Conservation (phyloP, 257 asterid species). For the Capsicum baccatum region DNA sequence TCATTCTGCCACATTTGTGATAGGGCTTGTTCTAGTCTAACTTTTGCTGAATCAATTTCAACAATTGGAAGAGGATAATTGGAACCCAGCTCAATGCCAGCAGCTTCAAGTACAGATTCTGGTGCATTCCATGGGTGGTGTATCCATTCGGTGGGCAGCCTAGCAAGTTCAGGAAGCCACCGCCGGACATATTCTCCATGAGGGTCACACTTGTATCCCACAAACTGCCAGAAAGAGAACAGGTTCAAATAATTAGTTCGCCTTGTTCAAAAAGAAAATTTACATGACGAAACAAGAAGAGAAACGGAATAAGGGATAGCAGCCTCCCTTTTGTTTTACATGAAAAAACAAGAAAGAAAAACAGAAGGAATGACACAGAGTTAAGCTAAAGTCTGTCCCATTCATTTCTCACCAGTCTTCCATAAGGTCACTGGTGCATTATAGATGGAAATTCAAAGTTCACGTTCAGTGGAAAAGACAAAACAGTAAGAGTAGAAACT, state of each 20-base stretch:
- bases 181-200: slow-evolving; percentile 92
- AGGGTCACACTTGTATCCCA: slow-evolving; percentile 88
- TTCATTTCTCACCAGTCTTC: not conserved
- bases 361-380: not conserved
- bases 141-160: slow-evolving; percentile 93
- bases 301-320: not conserved
- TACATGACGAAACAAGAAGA: not conserved
- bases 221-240: slow-evolving; percentile 54
- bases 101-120: slow-evolving; percentile 86
- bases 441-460: not conserved
- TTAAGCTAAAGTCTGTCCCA: not conserved
- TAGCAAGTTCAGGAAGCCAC: slow-evolving; percentile 94
- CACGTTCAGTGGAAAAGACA: not conserved
- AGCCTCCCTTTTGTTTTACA: not conserved
- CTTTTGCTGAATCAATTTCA: slow-evolving; percentile 71
- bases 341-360: slow-evolving; percentile 20
- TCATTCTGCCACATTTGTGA: slow-evolving; percentile 86
- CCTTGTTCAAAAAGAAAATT: not conserved
- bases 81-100: slow-evolving; percentile 92
- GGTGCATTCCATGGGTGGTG: slow-evolving; percentile 97
- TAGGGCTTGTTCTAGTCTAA: slow-evolving; percentile 72
- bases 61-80: slow-evolving; percentile 87
- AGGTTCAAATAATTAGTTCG: not conserved
- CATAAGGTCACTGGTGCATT: not conserved
- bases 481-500: not conserved